These are phyloP conservation scores for Talaromyces nanjingensis DNA, from an alignment of 495 filamentous ascomycete genomes.

Conservation along the genomic window DNA sequence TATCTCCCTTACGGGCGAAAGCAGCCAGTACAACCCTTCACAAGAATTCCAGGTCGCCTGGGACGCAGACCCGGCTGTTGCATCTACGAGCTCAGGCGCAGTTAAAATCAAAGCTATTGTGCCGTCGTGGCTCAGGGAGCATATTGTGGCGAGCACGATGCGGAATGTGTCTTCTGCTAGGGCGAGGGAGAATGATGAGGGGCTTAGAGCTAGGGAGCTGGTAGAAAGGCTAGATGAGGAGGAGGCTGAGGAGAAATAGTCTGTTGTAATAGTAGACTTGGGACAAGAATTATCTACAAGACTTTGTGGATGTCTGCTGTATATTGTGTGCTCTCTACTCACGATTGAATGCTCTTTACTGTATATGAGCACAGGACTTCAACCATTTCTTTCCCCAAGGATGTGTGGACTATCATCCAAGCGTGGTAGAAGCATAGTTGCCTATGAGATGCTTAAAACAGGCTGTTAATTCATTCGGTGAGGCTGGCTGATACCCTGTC, in stretches of 20 bases:
- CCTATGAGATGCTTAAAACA: too few species aligned
- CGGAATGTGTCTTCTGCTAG: slow-evolving; percentile 17
- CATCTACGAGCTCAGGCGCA: slow-evolving; percentile 17
- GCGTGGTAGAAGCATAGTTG: too few species aligned
- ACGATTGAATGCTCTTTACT: background rate
- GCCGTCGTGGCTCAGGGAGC: slow-evolving; percentile 62
- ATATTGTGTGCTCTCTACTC: background rate
- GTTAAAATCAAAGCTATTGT: slow-evolving; percentile 80
- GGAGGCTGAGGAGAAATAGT: slow-evolving; percentile 15
- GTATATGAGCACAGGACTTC: too few species aligned
- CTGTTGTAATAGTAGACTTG: too few species aligned
- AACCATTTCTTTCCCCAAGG: too few species aligned
- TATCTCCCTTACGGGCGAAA: slow-evolving; percentile 56
- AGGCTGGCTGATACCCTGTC: too few species aligned
- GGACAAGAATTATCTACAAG: too few species aligned
- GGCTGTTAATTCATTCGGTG: too few species aligned
- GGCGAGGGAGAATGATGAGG: slow-evolving; percentile 17
- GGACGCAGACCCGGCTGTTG: slow-evolving; percentile 26
- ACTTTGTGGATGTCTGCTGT: background rate
- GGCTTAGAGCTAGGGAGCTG: slow-evolving; percentile 28
- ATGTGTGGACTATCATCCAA: too few species aligned
- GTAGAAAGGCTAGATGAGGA: slow-evolving; percentile 37
- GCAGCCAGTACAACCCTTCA: slow-evolving; percentile 41
- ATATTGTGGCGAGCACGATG: slow-evolving; percentile 26
- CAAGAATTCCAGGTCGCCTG: slow-evolving; percentile 51